Base-by-base conservation (phyloP, 192 early-diverging fungal genomes). In the Glomus cerebriforme region DNA sequence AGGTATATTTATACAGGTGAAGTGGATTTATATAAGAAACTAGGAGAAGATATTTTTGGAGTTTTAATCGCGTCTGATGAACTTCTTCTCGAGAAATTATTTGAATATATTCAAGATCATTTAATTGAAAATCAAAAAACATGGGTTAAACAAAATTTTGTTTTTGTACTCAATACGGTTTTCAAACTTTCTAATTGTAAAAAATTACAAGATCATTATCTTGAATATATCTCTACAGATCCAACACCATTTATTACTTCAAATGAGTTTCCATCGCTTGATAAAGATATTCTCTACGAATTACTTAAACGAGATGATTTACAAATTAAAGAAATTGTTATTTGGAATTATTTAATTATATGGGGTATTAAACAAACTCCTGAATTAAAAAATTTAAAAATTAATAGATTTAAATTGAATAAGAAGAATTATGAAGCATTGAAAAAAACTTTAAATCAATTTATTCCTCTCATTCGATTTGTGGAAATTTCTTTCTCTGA, bases 1-100 rank as follows among this genome's bases (percentile, higher is more conserved):
- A 43, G 73, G 35, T 75, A 60, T n/a, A 75, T 75, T n/a, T 75
- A 59, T 60, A 34, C 49, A 59, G 73, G 73, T 7, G 32, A 60
- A 35, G 27, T 75, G 6, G 73, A 75, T 32, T 75, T 75, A 34
- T 27, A 59, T 22, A 34, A 75, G 22, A 31, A 62, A 60, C 15
- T 17, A 19, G 73, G 73, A 10, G 12, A 15, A 24, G 73, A 60
- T 17, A 75, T 75, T 39, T 27, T 75, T 34, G 34, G 34, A 7
- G 54, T 75, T 60, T 34, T 75, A 4, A n/a, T 62, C 2, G 73
- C 73, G 13, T 75, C 73, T 22, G 59, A 75, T 24, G 73, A 75
- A 60, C 32, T 75, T 31, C 31, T 29, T 7, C 27, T 75, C 4
- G 54, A 24, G 13, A 58, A 75, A 75, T 35, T 75, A 62, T 60